phyloP scores from a whole-genome alignment of 768 basidiomycete species.

The Lentinula boryana region DNA sequence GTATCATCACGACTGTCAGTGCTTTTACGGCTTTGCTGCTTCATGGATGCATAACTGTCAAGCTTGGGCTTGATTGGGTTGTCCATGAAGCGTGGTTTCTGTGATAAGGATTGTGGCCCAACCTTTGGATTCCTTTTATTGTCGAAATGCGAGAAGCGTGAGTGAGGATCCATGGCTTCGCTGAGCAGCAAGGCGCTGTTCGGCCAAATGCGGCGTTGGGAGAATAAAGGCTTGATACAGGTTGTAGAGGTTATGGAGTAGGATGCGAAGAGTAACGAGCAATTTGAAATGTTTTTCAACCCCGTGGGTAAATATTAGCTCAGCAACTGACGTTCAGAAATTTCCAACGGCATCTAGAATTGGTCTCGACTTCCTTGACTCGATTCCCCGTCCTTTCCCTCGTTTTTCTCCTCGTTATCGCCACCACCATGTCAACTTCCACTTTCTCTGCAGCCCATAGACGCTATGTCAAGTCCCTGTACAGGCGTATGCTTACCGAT shows the following conservation, averaged over 20 bases:
- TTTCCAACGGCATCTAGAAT: background rate
- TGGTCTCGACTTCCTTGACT: background rate
- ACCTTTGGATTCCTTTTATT: slow-evolving; percentile 67
- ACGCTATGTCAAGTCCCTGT: slow-evolving; percentile 86
- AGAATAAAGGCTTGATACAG: background rate
- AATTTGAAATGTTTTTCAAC: background rate
- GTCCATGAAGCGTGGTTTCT: slow-evolving; percentile 41
- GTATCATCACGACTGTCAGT: slow-evolving; percentile 15
- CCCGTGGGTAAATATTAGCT: background rate
- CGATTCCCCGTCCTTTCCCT: background rate
- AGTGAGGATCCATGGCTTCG: slow-evolving; percentile 68
- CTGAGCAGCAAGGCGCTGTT: background rate
- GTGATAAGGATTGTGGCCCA: slow-evolving; percentile 44
- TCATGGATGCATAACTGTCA: slow-evolving; percentile 30
- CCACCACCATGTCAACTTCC: slow-evolving; percentile 43
- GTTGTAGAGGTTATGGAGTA: background rate
- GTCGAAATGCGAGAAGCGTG: slow-evolving; percentile 59
- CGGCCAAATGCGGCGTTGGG: background rate
- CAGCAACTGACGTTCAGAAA: background rate
- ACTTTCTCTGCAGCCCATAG: slow-evolving; percentile 73
- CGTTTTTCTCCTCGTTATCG: slow-evolving; percentile 6
- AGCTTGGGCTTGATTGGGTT: slow-evolving; percentile 30
- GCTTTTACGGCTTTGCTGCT: background rate
- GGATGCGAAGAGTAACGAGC: no score
- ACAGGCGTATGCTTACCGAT: slow-evolving; percentile 82